Base-by-base conservation (phyloP, 2,329 filamentous ascomycete species). In the Phialemoniopsis sp. region DNA sequence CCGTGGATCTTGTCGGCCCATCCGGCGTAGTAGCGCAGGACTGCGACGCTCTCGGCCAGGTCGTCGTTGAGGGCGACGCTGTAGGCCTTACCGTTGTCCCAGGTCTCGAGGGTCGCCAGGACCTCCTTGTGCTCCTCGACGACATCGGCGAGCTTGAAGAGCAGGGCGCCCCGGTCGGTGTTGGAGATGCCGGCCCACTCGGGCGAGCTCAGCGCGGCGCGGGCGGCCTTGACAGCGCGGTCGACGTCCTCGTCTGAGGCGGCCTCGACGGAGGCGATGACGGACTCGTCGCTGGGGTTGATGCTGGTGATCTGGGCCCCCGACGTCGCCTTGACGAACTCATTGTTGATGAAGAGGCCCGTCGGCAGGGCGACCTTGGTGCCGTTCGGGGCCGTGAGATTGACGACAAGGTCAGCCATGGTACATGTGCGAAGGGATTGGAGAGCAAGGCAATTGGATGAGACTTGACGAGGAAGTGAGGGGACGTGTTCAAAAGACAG, bases 41-140 rank as follows among this genome's bases (percentile, higher is more conserved):
- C 62, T 40, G 51, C 52, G 5, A 62, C 51, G 12, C 64, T 62
- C 44, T 67, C 63, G 1, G 57, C 66, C 6, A 89, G 48, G 53
- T 90, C 87, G 37, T 84, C 83, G 32, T 70, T 72, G n/a, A 82
- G 55, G 0, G 86, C 70, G 12, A 82, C 80, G 3, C 63, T 60
- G 59, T 85, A 88, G 2, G 85, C 81, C 57, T 88, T 87, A 57
- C 85, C 87, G 50, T 89, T 90, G 55, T 93, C 87, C 86, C 86
- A 91, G 0, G 88, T 87, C 63, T 94, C 66, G 15, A 75, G 56
- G 1, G 68, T 70, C 39, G 73, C 59, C 5, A 70, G 53, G 3
- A 46, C 49, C 19, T 57, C 47, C 15, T 52, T 44, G 47, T 68
- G 51, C 34, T 56, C 45, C 28, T 67, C 62, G 21, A 72, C 51